Evolutionary conservation across 1,284 basidiomycete species (phyloP), one percentile per base, ranked within the genome.

Genomic region (Cutaneotrichosporon mucoides): DNA sequence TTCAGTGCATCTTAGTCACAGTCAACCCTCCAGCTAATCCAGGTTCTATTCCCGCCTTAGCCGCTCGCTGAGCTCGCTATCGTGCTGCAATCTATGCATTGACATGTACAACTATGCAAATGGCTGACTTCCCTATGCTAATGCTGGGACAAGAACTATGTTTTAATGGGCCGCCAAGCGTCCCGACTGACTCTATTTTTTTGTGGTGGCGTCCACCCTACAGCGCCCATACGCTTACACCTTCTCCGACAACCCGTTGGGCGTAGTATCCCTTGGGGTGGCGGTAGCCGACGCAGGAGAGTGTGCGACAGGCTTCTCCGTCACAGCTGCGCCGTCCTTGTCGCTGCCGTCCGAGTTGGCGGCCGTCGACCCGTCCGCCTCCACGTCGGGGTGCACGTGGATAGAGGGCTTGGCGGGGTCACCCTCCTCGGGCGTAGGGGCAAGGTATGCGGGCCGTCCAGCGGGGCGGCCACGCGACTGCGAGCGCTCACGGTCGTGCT

Each of bases 401-500:
- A 24, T 24, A 24, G 24, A 24, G 24, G 24, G 24, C 24, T 24
- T 24, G 24, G 24, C 24, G 24, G 24, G 24, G 24, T 24, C 24
- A 24, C 24, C 24, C 24, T 24, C 35, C 34, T 54, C 53, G 10
- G 33, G 53, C 11, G 43, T 52, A 40, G 37, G 11, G 12, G 50
- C 33, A 7, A 44, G 51, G 51, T 34, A 34, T 13, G 41, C 35
- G 42, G 33, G 51, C 2, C 33, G 16, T 8, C 38, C 11, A 5
- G 40, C 33, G 9, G 36, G 45, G 45, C 56, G 56, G 49, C 50
- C 53, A 10, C 53, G 47, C 4, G 57, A 59, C 13, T 49, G 47
- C 5, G 41, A 16, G 42, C 57, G 57, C 42, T 59, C 54, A 12
- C 59, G 44, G 54, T 52, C 59, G 52, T 38, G 38, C 41, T 38